Evolutionary conservation across 768 basidiomycete genomes (phyloP).

Genomic region (Cubamyces lactineus): DNA sequence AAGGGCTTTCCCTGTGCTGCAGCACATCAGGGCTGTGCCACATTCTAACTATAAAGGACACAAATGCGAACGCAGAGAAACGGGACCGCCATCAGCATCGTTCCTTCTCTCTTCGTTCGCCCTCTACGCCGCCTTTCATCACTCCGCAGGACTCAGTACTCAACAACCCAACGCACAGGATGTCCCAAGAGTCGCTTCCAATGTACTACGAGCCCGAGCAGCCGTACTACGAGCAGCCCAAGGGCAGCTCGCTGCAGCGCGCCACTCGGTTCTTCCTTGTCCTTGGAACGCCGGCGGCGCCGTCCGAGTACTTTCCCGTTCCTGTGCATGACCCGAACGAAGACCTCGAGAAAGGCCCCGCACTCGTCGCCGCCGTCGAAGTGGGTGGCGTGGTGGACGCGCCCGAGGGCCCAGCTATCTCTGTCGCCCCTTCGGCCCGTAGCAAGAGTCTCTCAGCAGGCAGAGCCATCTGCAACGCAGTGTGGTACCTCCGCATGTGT

Average conservation of each 20-base stretch:
- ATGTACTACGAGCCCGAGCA: not conserved
- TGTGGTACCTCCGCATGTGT: constrained; percentile 8
- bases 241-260: not conserved
- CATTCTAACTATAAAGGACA: too few species aligned
- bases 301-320: not conserved
- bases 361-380: not conserved
- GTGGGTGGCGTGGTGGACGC: not conserved
- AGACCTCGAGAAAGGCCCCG: constrained; percentile 3
- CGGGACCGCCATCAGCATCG: constrained; percentile 9
- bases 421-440: not conserved
- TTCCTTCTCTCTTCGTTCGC: constrained; percentile 11
- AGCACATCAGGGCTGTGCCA: too few species aligned
- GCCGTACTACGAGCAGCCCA: not conserved
- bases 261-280: not conserved
- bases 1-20: too few species aligned
- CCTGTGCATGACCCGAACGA: not conserved
- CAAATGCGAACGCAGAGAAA: too few species aligned
- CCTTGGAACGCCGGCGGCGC: not conserved
- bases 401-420: not conserved
- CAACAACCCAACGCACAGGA: not conserved
- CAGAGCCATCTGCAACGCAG: not conserved
- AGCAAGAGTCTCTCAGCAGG: too few species aligned
- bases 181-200: constrained; percentile 5
- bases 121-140: not conserved
- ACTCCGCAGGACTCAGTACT: too few species aligned